Evolutionary conservation across 2,329 filamentous ascomycete species (phyloP).

Genomic region (Fusarium marasasianum): DNA sequence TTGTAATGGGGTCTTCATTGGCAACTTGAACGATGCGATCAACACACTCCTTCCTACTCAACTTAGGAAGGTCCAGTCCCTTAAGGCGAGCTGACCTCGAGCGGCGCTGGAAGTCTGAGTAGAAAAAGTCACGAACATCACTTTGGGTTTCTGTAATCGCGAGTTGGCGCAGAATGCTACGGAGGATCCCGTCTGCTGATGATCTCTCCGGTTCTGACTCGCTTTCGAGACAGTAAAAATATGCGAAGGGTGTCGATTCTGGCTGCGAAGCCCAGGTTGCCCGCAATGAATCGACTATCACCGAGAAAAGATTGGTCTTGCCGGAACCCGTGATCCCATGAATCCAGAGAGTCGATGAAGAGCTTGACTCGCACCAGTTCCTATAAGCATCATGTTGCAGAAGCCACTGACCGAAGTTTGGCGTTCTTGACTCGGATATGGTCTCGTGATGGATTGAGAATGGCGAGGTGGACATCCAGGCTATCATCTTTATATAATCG

Average conservation of each 20-base stretch:
- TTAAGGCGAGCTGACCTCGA: neutral
- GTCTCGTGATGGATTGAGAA: slow-evolving; percentile 1
- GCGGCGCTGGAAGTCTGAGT: neutral
- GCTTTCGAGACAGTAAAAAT: neutral
- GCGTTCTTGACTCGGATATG: neutral
- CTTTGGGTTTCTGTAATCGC: neutral
- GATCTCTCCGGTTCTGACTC: neutral
- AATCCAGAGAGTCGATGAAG: neutral
- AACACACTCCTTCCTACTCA: neutral
- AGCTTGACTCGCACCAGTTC: neutral
- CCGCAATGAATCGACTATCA: neutral
- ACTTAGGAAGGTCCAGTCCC: neutral
- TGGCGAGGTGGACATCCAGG: neutral
- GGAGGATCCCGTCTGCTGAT: neutral
- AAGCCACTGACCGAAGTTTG: neutral
- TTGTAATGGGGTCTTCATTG: slow-evolving; percentile 6
- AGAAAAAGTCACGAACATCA: neutral
- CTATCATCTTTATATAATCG: neutral
- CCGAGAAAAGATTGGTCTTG: neutral
- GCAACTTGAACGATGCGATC: slow-evolving; percentile 9
- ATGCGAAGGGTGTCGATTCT: neutral
- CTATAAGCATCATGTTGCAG: neutral
- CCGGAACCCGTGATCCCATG: neutral
- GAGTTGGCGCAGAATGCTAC: neutral
- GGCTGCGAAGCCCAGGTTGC: neutral